phyloP scores from a whole-genome alignment of 1,284 basidiomycete genomes.

The Cutaneotrichosporon cutaneum region DNA sequence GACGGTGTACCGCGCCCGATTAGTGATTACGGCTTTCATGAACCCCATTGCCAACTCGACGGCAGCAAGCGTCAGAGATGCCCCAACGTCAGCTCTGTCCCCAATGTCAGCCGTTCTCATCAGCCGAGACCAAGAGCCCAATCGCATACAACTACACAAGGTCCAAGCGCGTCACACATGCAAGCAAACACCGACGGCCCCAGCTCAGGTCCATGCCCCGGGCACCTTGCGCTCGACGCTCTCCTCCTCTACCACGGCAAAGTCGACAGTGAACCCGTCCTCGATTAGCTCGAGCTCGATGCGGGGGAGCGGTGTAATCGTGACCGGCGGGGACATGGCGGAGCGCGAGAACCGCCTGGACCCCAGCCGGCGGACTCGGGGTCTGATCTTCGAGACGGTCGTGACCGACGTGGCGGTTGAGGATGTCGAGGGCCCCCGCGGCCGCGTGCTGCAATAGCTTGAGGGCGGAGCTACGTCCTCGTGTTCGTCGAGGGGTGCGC shows the following conservation, averaged over 20 bases:
- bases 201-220: not conserved
- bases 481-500: not conserved
- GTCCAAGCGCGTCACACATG: no score
- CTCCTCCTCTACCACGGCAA: constrained; percentile 1
- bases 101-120: not conserved
- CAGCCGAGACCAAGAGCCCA: not conserved
- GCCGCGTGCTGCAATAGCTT: not conserved
- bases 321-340: not conserved
- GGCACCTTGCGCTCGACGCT: not conserved
- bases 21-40: no score
- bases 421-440: not conserved
- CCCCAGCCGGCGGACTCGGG: not conserved
- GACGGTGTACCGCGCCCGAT: no score
- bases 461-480: not conserved
- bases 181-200: not conserved
- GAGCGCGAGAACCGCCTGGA: not conserved
- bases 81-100: no score
- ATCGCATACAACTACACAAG: not conserved
- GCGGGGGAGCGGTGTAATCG: not conserved
- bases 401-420: not conserved
- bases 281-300: constrained; percentile 5
- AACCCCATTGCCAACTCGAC: no score
- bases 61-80: no score
- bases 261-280: constrained; percentile 2
- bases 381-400: not conserved